These are phyloP conservation scores for Diversispora epigaea DNA, from an alignment of 192 early-diverging fungal genomes.

Conservation along the genomic window DNA sequence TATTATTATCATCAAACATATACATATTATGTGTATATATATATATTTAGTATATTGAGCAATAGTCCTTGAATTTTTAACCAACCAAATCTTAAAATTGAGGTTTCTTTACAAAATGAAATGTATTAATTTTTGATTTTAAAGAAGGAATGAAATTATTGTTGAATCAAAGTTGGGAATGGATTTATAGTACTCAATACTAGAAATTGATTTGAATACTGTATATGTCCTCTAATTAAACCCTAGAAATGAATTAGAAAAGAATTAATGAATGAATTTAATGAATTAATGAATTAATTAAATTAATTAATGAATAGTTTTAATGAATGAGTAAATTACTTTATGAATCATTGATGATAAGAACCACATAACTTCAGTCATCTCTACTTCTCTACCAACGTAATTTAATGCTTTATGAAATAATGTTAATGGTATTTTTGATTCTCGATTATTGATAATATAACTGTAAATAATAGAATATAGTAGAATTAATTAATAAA, in stretches of 20 bases:
- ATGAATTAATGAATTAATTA: not conserved
- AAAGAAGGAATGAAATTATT: not conserved
- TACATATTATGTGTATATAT: no score
- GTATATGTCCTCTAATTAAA: constrained; percentile 84
- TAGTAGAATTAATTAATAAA: constrained; percentile 10
- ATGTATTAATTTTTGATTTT: no score
- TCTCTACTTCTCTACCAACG: constrained; percentile 55
- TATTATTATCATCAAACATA: no score
- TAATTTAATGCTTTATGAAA: constrained; percentile 66
- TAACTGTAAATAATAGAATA: not conserved
- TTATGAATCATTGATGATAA: constrained; percentile 88
- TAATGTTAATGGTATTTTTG: constrained; percentile 50
- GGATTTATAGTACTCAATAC: constrained; percentile 77
- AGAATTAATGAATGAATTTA: constrained; percentile 15
- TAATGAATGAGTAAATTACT: constrained; percentile 41
- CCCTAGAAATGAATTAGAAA: constrained; percentile 48
- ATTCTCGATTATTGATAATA: constrained; percentile 50
- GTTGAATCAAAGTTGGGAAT: constrained; percentile 57
- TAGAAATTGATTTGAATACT: constrained; percentile 70
- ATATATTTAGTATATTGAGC: no score
- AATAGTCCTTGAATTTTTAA: no score
- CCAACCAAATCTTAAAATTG: no score
- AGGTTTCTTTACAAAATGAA: no score
- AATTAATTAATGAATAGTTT: not conserved
- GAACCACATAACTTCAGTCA: constrained; percentile 81